Base-by-base conservation (phyloP, 805 yeast species). In the Pichia ethanolica region DNA sequence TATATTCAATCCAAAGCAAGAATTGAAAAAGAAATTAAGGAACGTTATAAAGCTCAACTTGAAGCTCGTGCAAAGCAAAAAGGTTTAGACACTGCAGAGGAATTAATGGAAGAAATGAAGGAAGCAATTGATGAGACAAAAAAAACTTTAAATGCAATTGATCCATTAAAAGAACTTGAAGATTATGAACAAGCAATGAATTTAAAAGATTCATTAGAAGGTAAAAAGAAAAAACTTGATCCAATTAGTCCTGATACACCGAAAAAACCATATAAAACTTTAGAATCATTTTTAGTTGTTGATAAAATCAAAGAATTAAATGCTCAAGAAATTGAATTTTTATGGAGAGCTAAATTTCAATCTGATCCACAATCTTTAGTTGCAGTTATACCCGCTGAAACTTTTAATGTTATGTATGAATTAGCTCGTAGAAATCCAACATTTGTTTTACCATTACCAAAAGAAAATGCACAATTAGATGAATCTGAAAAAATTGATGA, bases 331-430 rank as follows among this genome's bases (percentile, higher is more conserved):
- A 71, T 91, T 46, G 95, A 86, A 58, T 75, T 77, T 57, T 69
- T 93, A 20, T 93, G 99, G 99, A 81, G 87, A 63, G 89, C 96
- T 0, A 77, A 96, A 56, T 90, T 90, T 68, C 77, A 78, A 41
- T 64, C 67, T 50, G 78, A 77, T 50, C 82, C 80, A 7, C 69
- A 79, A 42, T 66, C 82, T 8, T 61, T 93, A 53, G 75, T 81
- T 56, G 95, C 97, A 0, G 72, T 78, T 1, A 69, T 89, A 37
- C 75, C 79, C 8, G 65, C 67, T 3, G 70, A 70, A 3, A 78
- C 82, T n/a, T 90, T 78, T 61, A 72, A 82, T n/a, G 73, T 71
- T 39, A 73, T 93, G 61, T 74, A 76, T 57, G 67, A 72, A 38
- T 78, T 76, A 52, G 96, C 96, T 0, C 79, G 82, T 60, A 72